A percentile compares a stretch with the other conserved stretches of the same genome.
Conservation (phyloP, 2,329 filamentous ascomycete genomes). For the Colletotrichum musae region DNA sequence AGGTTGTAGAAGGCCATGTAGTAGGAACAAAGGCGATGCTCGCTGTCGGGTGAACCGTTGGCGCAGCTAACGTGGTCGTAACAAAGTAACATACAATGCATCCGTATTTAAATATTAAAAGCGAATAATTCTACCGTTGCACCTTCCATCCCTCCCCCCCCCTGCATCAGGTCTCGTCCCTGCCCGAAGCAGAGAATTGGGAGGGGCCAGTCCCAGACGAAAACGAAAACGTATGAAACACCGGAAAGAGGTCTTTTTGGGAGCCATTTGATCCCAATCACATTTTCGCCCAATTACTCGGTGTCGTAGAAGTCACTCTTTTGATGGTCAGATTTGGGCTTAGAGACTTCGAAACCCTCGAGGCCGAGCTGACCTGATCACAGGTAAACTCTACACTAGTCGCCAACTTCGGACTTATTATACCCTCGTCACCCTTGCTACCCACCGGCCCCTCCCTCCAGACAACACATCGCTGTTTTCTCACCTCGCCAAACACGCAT, state of each 20-base stretch:
- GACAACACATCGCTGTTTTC: not conserved
- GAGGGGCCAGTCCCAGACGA: no score
- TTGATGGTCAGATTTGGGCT: not conserved
- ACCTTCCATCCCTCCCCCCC: not conserved
- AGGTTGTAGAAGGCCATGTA: no score
- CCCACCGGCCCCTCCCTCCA: not conserved
- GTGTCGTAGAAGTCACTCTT: no score
- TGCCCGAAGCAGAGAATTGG: no score
- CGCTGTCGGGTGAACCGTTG: not conserved
- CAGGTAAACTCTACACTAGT: not conserved
- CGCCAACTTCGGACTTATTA: not conserved
- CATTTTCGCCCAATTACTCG: no score
- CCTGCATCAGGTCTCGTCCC: no score
- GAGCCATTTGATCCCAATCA: no score
- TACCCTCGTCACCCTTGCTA: slow-evolving; percentile 5
- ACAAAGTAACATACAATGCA: not conserved
- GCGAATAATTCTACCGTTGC: not conserved
- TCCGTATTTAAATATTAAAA: not conserved
- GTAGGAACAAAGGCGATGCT: not conserved
- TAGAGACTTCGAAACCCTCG: slow-evolving; percentile 7
- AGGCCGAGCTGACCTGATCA: slow-evolving; percentile 10
- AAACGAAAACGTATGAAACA: no score
- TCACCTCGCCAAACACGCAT: not conserved
- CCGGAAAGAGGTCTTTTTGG: no score
- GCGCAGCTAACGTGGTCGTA: not conserved